Evolutionary conservation across 495 filamentous ascomycete genomes (phyloP), one percentile per base, ranked within the genome.

Genomic region (Xylaria venustula): DNA sequence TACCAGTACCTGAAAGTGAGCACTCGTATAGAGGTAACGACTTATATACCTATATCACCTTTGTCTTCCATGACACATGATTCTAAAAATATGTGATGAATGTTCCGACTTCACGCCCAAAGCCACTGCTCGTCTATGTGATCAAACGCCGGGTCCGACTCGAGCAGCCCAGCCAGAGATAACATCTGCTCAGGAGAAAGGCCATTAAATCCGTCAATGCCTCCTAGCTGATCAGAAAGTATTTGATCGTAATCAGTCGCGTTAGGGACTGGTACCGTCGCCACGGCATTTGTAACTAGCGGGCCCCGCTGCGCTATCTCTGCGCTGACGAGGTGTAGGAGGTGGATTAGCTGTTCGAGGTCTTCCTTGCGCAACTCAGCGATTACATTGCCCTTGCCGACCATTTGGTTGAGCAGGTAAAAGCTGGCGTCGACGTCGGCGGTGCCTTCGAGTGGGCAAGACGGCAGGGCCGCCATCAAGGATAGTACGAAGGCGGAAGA

Each of bases 341-440:
- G 32, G 6, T 51, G 34, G 19, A 51, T 51, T 30, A 51, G 28
- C 17, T 32, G 48, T 12, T 51, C 48, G n/a, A 51, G 48, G 30
- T 51, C 48, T 37, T 51, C 28, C 4, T 30, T 19, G n/a, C 48
- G 48, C n/a, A 51, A 51, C 48, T 51, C 32, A n/a, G 48, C 48
- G 48, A 51, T 51, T 7, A 51, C 48, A 12, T 51, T 51, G 1
- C 48, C 48, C n/a, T 32, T 32, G 23, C n/a, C 48, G 17, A 51
- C n/a, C 48, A 51, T 51, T 4, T 32, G 28, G 17, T 51, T 51
- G n/a, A 51, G 48, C 2, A 51, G 28, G 30, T 36, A 51, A 15
- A 36, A 32, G 7, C 48, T 36, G 15, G 48, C 28, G 30, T 51
- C 32, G n/a, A 51, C 48, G n/a, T 51, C 48, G 4, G 28, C 36